phyloP scores from a whole-genome alignment of 1,139 yeast genomes.

The Geotrichum cucujoidarum region DNA sequence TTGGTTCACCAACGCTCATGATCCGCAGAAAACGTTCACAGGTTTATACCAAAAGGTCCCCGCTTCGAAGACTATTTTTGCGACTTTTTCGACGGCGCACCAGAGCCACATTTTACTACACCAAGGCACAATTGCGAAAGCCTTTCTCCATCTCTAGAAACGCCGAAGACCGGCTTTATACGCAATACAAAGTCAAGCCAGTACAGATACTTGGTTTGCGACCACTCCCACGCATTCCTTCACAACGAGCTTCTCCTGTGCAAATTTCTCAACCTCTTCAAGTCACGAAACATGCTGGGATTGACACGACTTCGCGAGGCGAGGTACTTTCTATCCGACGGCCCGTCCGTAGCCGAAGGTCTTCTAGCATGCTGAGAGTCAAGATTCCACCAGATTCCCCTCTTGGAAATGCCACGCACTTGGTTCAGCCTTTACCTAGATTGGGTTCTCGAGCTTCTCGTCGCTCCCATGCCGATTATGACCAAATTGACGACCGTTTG shows the following conservation, averaged over 20 bases:
- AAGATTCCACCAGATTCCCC: constrained; percentile 1
- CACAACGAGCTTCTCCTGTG: neutral
- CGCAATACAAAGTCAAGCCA: constrained; percentile 12
- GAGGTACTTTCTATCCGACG: constrained; percentile 12
- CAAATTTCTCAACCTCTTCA: constrained; percentile 14
- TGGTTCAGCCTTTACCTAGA: neutral
- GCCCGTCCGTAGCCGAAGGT: constrained; percentile 1
- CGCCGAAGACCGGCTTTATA: neutral
- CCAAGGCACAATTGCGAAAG: constrained; percentile 23
- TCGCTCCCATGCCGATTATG: constrained; percentile 1
- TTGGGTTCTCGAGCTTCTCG: neutral
- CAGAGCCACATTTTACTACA: constrained; percentile 22
- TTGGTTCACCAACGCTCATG: constrained; percentile 17
- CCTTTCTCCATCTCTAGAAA: neutral
- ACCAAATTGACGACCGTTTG: constrained; percentile 14
- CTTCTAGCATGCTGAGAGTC: neutral
- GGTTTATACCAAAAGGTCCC: constrained; percentile 23
- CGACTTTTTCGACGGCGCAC: constrained; percentile 25
- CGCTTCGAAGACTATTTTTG: constrained; percentile 25
- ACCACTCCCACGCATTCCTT: constrained; percentile 9
- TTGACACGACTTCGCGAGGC: constrained; percentile 9
- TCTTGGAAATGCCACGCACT: neutral
- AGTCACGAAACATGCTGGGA: constrained; percentile 17
- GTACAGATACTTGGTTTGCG: constrained; percentile 10
- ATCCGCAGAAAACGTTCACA: constrained; percentile 24